Evolutionary conservation across 176 grass and related monocot genomes (phyloP).

Genomic region (Chloris gayana): DNA sequence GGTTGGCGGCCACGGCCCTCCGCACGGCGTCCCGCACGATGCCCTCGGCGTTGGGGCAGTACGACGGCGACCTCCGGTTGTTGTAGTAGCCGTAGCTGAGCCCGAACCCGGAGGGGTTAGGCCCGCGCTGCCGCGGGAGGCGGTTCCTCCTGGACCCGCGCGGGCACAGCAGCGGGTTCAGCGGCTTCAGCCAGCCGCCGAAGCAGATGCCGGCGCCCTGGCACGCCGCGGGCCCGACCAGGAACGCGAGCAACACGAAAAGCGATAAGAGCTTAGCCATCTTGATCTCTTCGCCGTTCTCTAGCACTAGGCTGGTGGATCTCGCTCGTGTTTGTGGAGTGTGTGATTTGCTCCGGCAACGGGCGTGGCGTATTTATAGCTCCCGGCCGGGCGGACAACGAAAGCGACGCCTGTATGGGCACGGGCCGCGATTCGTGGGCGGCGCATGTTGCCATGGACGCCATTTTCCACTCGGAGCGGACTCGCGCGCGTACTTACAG

Average conservation of each 20-base stretch:
- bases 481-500: neutral
- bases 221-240: neutral
- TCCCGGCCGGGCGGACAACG: neutral
- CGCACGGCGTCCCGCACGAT: neutral
- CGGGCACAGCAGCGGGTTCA: neutral
- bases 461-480: neutral
- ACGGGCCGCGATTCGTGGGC: too few species aligned
- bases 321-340: neutral
- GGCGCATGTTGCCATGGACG: neutral
- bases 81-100: constrained; percentile 21
- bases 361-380: neutral
- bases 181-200: neutral
- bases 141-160: neutral
- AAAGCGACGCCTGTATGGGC: neutral
- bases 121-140: neutral
- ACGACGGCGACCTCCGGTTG: neutral
- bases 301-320: neutral
- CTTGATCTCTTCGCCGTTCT: neutral
- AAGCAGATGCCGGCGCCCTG: neutral
- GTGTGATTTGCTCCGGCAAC: neutral
- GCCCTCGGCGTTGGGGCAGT: neutral
- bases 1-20: neutral
- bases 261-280: neutral
- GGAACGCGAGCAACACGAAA: neutral
- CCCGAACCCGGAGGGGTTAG: fast-evolving